phyloP scores from a whole-genome alignment of 2,329 filamentous ascomycete species.

The Diaporthe sp. region DNA sequence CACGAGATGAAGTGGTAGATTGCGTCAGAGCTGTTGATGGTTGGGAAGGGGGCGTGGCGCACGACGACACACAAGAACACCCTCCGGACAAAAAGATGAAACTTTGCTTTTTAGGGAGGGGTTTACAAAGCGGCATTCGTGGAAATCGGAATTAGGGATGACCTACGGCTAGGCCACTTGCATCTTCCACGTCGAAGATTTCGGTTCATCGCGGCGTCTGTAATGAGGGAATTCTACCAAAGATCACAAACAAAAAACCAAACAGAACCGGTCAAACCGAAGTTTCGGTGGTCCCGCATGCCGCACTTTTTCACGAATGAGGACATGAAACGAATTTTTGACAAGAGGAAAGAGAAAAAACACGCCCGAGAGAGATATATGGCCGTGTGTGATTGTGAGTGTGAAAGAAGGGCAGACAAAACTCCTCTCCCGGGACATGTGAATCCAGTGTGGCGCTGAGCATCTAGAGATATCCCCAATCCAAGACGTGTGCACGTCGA shows the following conservation, averaged over 20 bases:
- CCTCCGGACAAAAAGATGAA: constrained; percentile 47
- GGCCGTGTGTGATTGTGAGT: constrained; percentile 27
- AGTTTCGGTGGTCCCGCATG: constrained; percentile 23
- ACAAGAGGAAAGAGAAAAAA: constrained; percentile 7
- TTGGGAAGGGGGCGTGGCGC: constrained; percentile 44
- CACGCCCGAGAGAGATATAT: neutral
- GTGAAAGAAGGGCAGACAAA: neutral
- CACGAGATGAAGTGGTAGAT: constrained; percentile 99
- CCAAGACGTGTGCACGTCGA: neutral
- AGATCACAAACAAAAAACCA: constrained; percentile 40
- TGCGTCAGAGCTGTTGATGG: constrained; percentile 33
- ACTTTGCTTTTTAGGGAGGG: constrained; percentile 43
- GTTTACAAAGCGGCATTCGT: constrained; percentile 43
- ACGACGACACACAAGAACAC: constrained; percentile 42
- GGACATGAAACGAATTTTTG: constrained; percentile 34
- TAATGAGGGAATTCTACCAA: constrained; percentile 70
- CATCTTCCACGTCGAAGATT: constrained; percentile 76
- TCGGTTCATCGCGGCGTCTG: constrained; percentile 77
- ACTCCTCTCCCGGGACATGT: constrained; percentile 29
- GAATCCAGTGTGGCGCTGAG: neutral
- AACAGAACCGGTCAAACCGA: constrained; percentile 39
- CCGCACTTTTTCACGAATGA: constrained; percentile 27
- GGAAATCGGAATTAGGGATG: constrained; percentile 41
- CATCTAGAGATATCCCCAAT: constrained; percentile 20
- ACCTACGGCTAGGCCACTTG: constrained; percentile 72